phyloP scores from a whole-genome alignment of 2,329 filamentous ascomycete species.

The Tolypocladium ovalisporum region DNA sequence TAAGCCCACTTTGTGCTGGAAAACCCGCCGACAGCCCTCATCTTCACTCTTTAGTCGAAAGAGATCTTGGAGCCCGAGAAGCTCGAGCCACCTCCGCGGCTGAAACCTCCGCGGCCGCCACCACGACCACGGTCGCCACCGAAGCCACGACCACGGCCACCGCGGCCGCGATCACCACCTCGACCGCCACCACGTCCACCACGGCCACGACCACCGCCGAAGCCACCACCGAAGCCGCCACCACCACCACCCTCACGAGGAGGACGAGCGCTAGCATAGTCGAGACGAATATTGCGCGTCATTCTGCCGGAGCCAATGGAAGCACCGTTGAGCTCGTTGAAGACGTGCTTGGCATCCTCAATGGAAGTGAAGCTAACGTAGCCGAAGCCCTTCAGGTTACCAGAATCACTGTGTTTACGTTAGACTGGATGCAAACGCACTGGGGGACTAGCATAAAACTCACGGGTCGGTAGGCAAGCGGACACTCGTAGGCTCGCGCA shows the following conservation, averaged over 20 bases:
- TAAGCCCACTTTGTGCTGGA: slow-evolving; percentile 29
- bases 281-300: slow-evolving; percentile 68
- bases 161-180: slow-evolving; percentile 29
- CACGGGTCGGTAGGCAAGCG: slow-evolving; percentile 78
- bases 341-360: slow-evolving; percentile 71
- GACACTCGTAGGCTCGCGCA: slow-evolving; percentile 63
- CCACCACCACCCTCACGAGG: slow-evolving; percentile 42
- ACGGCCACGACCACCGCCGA: slow-evolving; percentile 38
- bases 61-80: slow-evolving; percentile 67
- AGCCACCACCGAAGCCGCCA: slow-evolving; percentile 41
- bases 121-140: slow-evolving; percentile 42
- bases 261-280: slow-evolving; percentile 63
- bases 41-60: slow-evolving; percentile 38
- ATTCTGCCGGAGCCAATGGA: slow-evolving; percentile 52
- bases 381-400: slow-evolving; percentile 82
- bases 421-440: not conserved
- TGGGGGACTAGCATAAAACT: slow-evolving; percentile 17
- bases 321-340: slow-evolving; percentile 58
- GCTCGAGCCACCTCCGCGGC: slow-evolving; percentile 23
- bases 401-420: slow-evolving; percentile 49
- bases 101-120: slow-evolving; percentile 40
- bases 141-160: slow-evolving; percentile 37
- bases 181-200: slow-evolving; percentile 29
- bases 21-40: slow-evolving; percentile 34
- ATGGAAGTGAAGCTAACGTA: slow-evolving; percentile 77